Evolutionary conservation across 192 early-diverging fungal species (phyloP), one percentile per base, ranked within the genome.

Genomic region (Backusella tuberculispora): DNA sequence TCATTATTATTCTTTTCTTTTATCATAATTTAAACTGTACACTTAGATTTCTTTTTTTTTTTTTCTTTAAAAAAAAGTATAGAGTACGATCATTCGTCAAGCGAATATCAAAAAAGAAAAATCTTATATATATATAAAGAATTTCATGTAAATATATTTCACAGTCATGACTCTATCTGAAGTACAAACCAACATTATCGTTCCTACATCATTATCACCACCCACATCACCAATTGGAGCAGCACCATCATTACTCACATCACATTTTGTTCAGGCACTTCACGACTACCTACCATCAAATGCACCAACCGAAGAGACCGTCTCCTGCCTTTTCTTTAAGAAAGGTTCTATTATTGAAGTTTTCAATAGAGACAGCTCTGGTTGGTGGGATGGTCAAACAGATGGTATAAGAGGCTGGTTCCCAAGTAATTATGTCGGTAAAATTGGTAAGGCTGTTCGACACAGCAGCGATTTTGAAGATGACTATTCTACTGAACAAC

Each of bases 361-460:
- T 4, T 83, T 96, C 19, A 92, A 90, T 10, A 91, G 92, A 73
- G 90, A 96, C 41, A 90, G 92, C 73, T 94, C 94, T 0, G 97
- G 96, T 6, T 99, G 97, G 97, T 99, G 97, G 97, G 95, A 97
- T 76, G 97, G 97, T 12, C 67, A 91, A 40, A 91, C 88, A 75
- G 85, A 87, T 53, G 90, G 86, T 66, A 79, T 88, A 71, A 88
- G 95, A 68, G 97, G 97, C 21, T 94, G 95, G 94, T 96, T 96
- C 80, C 95, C 95, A 6, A 91, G 90, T 42, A 95, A 95, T 84
- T 95, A 94, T 85, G 92, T 96, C 47, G 84, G 87, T 74, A 82
- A 82, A 60, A 68, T 91, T 7, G 83, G 85, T 0, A 81, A 87
- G 21, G 88, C 84, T 12, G 64, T 64, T n/a, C 73, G 78, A 34